Evolutionary conservation across 208 protist species (phyloP).

Genomic region (Herpetomonas samuelpessoai): DNA sequence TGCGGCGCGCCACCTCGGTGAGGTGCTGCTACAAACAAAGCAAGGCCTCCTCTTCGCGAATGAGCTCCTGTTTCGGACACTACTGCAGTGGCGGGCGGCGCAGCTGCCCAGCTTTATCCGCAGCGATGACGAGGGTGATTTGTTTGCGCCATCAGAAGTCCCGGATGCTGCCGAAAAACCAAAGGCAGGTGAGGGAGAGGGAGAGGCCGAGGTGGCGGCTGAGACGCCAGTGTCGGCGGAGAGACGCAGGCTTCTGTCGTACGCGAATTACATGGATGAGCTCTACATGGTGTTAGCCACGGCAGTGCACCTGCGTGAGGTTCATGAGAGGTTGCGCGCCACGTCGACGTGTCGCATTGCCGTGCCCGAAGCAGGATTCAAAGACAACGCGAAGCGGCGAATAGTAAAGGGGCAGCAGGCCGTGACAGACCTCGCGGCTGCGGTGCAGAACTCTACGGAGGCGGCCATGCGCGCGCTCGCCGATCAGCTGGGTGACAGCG

Average conservation of each 20-base stretch:
- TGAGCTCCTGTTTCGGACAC: not conserved
- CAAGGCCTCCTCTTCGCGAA: not conserved
- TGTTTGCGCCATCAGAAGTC: no score
- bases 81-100: not conserved
- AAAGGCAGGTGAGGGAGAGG: no score
- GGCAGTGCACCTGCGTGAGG: not conserved
- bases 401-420: no score
- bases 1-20: constrained; percentile 16
- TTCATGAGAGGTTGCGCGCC: not conserved
- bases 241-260: not conserved
- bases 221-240: no score
- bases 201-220: no score
- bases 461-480: constrained; percentile 31
- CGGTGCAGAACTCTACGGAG: constrained; percentile 19
- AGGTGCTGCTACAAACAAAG: constrained; percentile 21
- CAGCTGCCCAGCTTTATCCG: not conserved
- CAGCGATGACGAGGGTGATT: no score
- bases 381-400: no score
- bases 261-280: not conserved
- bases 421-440: not conserved
- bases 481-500: constrained; percentile 26
- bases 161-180: no score
- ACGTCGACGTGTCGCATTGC: no score
- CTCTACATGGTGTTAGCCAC: not conserved
- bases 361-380: no score